Evolutionary conservation across 371 early-diverging fungal species (phyloP), one percentile per base, ranked within the genome.

Genomic region (Mortierella polycephala): DNA sequence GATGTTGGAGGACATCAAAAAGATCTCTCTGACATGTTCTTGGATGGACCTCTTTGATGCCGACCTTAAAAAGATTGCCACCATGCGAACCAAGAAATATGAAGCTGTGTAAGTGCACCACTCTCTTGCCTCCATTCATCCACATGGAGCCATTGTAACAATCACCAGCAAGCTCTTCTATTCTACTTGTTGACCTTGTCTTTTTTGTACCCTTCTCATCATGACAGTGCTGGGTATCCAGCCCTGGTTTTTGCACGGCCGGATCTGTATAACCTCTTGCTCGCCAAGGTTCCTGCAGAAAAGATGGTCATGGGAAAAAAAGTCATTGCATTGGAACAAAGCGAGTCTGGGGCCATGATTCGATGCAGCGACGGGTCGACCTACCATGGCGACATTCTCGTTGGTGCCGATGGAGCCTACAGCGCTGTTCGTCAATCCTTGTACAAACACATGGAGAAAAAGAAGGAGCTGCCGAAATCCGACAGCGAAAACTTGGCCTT

Each of bases 391-490:
- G 64, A 64, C 11, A 14, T 64, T 39, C 13, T 56, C n/a, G 64
- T 64, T 8, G 64, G 64, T n/a, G 64, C 63, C 1, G 63, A 63
- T 14, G 63, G 63, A 10, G 63, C 54, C 8, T 54, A 63, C 45
- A 54, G 55, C 12, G 45, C 44, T 5, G 54, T 54, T 10, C 47
- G 47, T 14, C 47, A 47, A n/a, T 12, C 16, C 12, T 10, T 63
- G 44, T 63, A 63, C 55, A 63, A 55, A 30, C 45, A 39, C 11
- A 0, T 63, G 56, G 18, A 40, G 8, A 42, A 63, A 3, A 44
- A 63, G 55, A 45, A 23, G 1, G 13, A 5, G 1, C 13, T 63
- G 18, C 63, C 63, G 5, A 45, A 9, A 45, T 23, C 20, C 5
- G 63, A 63, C 42, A 18, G 14, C 9, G 63, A 63, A 45, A 23